phyloP scores from a whole-genome alignment of 768 basidiomycete species.

The Leccinum boreale region DNA sequence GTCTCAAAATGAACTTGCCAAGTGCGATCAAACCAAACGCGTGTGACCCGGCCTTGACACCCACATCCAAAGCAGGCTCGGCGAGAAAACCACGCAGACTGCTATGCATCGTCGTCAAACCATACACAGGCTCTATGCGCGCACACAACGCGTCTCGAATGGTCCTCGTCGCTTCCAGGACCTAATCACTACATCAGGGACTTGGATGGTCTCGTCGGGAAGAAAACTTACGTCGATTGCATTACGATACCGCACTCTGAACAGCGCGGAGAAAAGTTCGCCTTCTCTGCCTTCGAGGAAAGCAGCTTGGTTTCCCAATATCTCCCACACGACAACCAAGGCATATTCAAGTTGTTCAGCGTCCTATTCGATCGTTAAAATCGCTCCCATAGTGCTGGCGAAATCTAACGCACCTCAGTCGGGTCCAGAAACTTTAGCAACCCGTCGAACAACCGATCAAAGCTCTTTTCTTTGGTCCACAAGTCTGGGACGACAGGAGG shows the following conservation, averaged over 20 bases:
- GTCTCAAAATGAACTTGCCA: conserved; percentile 76
- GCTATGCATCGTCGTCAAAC: conserved; percentile 78
- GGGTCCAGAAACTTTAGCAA: conserved; percentile 63
- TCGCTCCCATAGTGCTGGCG: neutral
- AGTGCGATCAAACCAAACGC: conserved; percentile 83
- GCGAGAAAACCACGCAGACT: conserved; percentile 62
- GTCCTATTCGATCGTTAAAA: conserved; percentile 38
- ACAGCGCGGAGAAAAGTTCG: conserved; percentile 67
- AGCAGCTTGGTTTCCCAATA: conserved; percentile 69
- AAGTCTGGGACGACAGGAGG: conserved; percentile 51
- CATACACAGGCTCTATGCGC: conserved; percentile 79
- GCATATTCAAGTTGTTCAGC: conserved; percentile 72
- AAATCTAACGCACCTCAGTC: conserved; percentile 46
- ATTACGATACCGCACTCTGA: conserved; percentile 72
- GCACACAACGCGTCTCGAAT: conserved; percentile 73
- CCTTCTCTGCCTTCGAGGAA: conserved; percentile 79
- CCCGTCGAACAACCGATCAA: conserved; percentile 66
- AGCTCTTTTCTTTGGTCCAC: conserved; percentile 71
- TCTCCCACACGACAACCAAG: conserved; percentile 79
- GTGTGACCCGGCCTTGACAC: conserved; percentile 62
- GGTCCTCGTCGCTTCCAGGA: conserved; percentile 78
- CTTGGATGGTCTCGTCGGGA: neutral
- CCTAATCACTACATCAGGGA: conserved; percentile 39
- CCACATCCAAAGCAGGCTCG: conserved; percentile 47
- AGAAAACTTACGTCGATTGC: conserved; percentile 56